Conservation (phyloP, 1,284 basidiomycete species). For the Moesziomyces sp. region DNA sequence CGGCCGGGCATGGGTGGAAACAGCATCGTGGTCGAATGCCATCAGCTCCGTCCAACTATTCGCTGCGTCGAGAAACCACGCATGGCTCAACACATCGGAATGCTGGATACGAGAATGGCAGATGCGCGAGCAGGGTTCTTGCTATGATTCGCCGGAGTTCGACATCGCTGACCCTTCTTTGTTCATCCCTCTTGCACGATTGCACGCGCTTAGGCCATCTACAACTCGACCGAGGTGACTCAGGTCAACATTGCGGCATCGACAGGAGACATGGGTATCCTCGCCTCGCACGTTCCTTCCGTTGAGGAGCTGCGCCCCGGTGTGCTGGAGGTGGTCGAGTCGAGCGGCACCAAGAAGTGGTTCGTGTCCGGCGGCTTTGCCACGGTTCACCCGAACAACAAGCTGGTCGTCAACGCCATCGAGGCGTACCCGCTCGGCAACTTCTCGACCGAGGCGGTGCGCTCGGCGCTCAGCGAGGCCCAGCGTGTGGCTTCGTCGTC, state of each 20-base stretch:
- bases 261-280: slow-evolving; percentile 67
- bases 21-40: too few relatives aligned
- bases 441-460: slow-evolving; percentile 89
- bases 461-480: slow-evolving; percentile 88
- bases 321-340: slow-evolving; percentile 66
- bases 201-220: slow-evolving; percentile 47
- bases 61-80: too few relatives aligned
- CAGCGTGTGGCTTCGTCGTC: slow-evolving; percentile 82
- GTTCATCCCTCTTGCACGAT: not conserved
- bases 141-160: not conserved
- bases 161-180: slow-evolving; percentile 3
- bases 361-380: slow-evolving; percentile 94
- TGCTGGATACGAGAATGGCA: not conserved
- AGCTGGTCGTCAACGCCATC: slow-evolving; percentile 93
- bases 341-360: slow-evolving; percentile 62
- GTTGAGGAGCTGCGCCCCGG: slow-evolving; percentile 67
- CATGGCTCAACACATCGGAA: too few relatives aligned
- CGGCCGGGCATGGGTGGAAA: too few relatives aligned
- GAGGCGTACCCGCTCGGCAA: slow-evolving; percentile 93
- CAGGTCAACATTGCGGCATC: slow-evolving; percentile 64
- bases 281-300: slow-evolving; percentile 65
- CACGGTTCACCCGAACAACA: slow-evolving; percentile 97
- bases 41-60: too few relatives aligned
- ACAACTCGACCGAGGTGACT: slow-evolving; percentile 58
- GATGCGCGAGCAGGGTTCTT: not conserved